Conservation (phyloP, 768 basidiomycete genomes). For the Wakefieldia striispora region DNA sequence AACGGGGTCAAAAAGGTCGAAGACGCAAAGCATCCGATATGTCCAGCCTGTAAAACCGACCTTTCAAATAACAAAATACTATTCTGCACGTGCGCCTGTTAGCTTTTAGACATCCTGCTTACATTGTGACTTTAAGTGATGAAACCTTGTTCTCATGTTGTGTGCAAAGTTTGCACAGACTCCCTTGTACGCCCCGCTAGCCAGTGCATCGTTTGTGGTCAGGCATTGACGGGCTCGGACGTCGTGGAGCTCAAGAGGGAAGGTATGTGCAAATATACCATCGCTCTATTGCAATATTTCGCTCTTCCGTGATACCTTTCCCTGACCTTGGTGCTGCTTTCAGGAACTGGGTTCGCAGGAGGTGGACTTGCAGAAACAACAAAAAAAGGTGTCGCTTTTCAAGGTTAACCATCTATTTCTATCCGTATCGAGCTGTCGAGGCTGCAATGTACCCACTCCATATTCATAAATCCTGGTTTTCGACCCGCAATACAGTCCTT, state of each 20-base stretch:
- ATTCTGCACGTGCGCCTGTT: slow-evolving; percentile 50
- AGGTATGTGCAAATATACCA: slow-evolving; percentile 46
- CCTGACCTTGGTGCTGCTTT: slow-evolving; percentile 3
- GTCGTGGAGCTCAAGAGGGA: slow-evolving; percentile 86
- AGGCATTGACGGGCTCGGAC: slow-evolving; percentile 59
- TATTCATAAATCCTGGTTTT: slow-evolving; percentile 2
- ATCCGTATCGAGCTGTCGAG: slow-evolving; percentile 1
- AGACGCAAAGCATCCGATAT: slow-evolving; percentile 65
- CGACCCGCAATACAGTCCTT: neutral
- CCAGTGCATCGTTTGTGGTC: slow-evolving; percentile 89
- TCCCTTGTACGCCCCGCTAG: slow-evolving; percentile 74
- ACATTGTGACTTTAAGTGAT: slow-evolving; percentile 46
- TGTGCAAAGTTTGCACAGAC: slow-evolving; percentile 89
- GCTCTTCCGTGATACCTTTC: neutral
- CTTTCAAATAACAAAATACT: slow-evolving; percentile 76
- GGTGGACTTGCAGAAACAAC: slow-evolving; percentile 93
- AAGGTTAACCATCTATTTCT: slow-evolving; percentile 49
- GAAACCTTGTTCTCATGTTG: slow-evolving; percentile 88
- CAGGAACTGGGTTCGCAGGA: slow-evolving; percentile 91
- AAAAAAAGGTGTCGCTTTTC: slow-evolving; percentile 79
- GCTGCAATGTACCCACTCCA: neutral
- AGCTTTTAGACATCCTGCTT: neutral
- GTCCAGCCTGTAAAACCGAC: slow-evolving; percentile 83
- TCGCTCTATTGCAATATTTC: neutral
- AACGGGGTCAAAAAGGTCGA: slow-evolving; percentile 43